Evolutionary conservation across 139 green algal genomes (phyloP), one percentile per base, ranked within the genome.

Genomic region (Chlorella vulgaris): DNA sequence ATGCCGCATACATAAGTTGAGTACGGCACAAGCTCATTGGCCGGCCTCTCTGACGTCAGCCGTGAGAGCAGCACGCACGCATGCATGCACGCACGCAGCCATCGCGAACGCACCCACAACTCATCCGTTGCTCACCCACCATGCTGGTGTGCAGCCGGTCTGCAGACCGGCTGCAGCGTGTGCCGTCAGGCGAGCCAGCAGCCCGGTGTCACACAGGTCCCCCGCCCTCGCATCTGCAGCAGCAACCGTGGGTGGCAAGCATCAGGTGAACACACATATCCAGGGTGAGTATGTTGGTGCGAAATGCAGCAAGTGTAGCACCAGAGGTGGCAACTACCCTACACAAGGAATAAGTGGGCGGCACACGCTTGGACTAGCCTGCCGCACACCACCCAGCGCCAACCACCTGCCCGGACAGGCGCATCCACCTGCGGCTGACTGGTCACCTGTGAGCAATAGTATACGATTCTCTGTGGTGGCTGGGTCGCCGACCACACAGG

Each of bases 211-310:
- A 2, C 7, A 29, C 35, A 73, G 33, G 31, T 86, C 83, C 21
- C 82, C 82, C 2, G 26, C 13, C 63, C 86, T 86, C 36, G 82
- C 24, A 36, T 86, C 28, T 28, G 62, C 74, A 24, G 86, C 78
- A 75, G 76, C 29, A 43, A 7, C 47, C n/a, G n/a, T n/a, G n/a
- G n/a, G n/a, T n/a, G n/a, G n/a, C n/a, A n/a, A n/a, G n/a, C n/a
- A n/a, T n/a, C n/a, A n/a, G n/a, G n/a, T n/a, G n/a, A n/a, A 55
- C 10, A 55, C n/a, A 55, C 47, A 24, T 31, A 13, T 31, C 5
- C 8, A 38, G 38, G 61, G 18, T n/a, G 5, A 28, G 66, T 36
- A 24, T 42, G 19, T n/a, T n/a, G n/a, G n/a, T n/a, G n/a, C n/a
- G n/a, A n/a, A n/a, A n/a, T n/a, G 28, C 36, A 29, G 18, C n/a